Evolutionary conservation across 2,329 filamentous ascomycete species (phyloP).

Genomic region (Teratosphaeria pseudoeucalypti): DNA sequence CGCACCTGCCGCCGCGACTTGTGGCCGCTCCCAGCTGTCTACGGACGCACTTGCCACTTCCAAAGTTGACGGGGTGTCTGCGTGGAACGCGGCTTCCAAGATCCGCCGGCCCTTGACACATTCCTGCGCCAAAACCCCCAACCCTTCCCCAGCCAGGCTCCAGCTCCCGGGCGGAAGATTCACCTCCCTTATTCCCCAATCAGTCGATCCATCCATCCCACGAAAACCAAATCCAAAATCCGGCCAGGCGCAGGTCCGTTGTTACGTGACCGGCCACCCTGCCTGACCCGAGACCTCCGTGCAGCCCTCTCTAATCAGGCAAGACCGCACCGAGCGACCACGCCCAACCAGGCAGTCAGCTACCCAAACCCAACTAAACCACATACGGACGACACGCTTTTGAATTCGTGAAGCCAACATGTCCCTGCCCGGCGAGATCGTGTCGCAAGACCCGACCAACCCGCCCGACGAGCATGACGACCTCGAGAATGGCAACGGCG

Average conservation of each 20-base stretch:
- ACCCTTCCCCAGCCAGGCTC: not conserved
- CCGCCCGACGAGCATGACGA: slow-evolving; percentile 41
- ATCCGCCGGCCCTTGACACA: not conserved
- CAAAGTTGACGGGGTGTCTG: not conserved
- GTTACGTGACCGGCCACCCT: not conserved
- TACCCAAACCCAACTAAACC: not conserved
- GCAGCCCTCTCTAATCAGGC: not conserved
- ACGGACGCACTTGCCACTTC: too few relatives aligned
- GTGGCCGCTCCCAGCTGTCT: not conserved
- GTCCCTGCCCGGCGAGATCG: not conserved
- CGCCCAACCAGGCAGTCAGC: not conserved
- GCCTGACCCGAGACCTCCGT: not conserved
- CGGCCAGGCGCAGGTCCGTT: not conserved
- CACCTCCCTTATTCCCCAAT: not conserved
- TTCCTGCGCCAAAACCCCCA: not conserved
- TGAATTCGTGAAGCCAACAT: too few relatives aligned
- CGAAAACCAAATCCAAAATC: not conserved
- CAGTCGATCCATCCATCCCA: not conserved
- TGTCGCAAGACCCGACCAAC: slow-evolving; percentile 14
- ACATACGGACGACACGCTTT: not conserved
- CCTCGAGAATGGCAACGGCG: slow-evolving; percentile 57
- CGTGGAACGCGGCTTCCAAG: not conserved
- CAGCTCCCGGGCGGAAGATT: not conserved
- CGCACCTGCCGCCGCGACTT: not conserved
- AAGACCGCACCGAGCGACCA: not conserved